Evolutionary conservation across 2,329 filamentous ascomycete genomes (phyloP).

Genomic region (Fusarium penzigii): DNA sequence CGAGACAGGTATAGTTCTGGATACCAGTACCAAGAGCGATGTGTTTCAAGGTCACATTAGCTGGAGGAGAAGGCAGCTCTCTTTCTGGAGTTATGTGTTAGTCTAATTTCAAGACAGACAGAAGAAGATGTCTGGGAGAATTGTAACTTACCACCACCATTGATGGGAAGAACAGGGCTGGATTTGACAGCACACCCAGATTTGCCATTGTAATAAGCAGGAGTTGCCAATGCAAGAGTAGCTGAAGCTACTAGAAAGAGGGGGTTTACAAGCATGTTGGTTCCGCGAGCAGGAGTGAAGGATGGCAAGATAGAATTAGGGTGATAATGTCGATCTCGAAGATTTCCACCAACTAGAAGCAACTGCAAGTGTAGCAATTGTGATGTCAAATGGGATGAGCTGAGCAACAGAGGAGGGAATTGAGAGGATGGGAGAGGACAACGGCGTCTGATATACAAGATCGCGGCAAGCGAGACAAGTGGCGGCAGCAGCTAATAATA

Average conservation of each 20-base stretch:
- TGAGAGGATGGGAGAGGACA: slow-evolving; percentile 8
- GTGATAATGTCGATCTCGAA: slow-evolving; percentile 19
- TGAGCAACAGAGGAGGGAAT: not conserved
- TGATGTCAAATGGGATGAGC: slow-evolving; percentile 6
- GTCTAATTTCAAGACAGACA: not conserved
- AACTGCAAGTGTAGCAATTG: slow-evolving; percentile 5
- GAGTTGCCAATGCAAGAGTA: slow-evolving; percentile 34
- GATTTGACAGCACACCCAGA: slow-evolving; percentile 21
- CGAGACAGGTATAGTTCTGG: slow-evolving; percentile 68
- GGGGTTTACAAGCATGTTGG: slow-evolving; percentile 37
- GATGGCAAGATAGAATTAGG: slow-evolving; percentile 3
- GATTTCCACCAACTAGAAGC: slow-evolving; percentile 12
- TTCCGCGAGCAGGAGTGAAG: slow-evolving; percentile 5
- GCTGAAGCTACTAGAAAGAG: slow-evolving; percentile 37
- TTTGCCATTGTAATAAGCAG: slow-evolving; percentile 16
- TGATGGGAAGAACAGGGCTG: slow-evolving; percentile 39
- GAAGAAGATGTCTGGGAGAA: not conserved
- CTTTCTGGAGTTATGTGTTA: slow-evolving; percentile 32
- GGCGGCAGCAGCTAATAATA: slow-evolving; percentile 32
- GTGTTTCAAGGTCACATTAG: slow-evolving; percentile 47
- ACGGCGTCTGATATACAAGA: slow-evolving; percentile 15
- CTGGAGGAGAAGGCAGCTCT: slow-evolving; percentile 46
- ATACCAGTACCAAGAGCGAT: slow-evolving; percentile 65
- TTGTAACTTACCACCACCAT: slow-evolving; percentile 37
- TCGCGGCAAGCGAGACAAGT: slow-evolving; percentile 20